Base-by-base conservation (phyloP, 805 yeast genomes). In the Priceomyces medius region DNA sequence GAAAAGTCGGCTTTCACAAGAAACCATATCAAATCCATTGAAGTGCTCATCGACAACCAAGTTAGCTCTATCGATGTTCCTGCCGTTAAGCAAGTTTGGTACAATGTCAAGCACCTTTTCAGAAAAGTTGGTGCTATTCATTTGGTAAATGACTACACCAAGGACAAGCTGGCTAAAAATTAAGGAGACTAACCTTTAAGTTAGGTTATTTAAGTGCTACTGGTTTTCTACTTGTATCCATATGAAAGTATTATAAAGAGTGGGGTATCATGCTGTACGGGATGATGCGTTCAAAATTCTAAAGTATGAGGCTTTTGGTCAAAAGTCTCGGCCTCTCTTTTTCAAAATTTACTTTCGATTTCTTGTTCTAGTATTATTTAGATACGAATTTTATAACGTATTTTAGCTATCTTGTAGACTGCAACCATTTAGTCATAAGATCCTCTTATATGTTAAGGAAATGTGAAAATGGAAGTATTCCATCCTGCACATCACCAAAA, bases 1-100 rank as follows among this genome's bases (percentile, higher is more conserved):
- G 95, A 88, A 58, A 81, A 80, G 50, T 84, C 93, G 3, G 69
- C 79, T 21, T 81, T 80, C 67, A 83, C 88, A 42, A 82, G 87
- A 64, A 68, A 76, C 47, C 81, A 80, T 23, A 70, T 88, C 58
- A 80, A 84, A 66, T 69, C 74, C 39, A 69, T 83, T 69, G 95
- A 86, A 62, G 81, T 85, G 36, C 54, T 53, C 40, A 48, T 64
- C 40, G 74, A 69, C 42, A 54, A 54, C n/a, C 36, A 51, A 13
- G 62, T 66, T 39, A 59, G 55, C 54, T 44, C 51, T 20, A 41
- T 54, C 5, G 53, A 54, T 31, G 44, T 54, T 36, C 73, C 74
- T 10, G 56, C 56, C 2, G 59, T 57, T 23, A 68, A 63, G 53
- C 56, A 63, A 31, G 58, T 50, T n/a, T 70, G 76, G 76, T 46